Conservation (phyloP, 1,139 yeast genomes). For the Debaryomyces coudertii region DNA sequence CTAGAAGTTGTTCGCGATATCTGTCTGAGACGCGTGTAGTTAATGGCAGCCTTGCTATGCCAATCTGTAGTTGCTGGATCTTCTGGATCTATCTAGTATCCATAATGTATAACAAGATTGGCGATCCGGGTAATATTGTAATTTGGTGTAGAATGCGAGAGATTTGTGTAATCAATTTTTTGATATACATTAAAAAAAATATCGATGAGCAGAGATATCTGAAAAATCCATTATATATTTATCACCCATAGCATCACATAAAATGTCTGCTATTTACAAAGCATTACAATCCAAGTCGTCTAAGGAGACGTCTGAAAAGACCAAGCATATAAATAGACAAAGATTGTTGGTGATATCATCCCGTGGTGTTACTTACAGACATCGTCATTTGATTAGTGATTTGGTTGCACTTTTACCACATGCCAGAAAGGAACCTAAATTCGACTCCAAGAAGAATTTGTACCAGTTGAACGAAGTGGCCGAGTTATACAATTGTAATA, state of each 20-base stretch:
- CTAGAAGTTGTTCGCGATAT: background rate
- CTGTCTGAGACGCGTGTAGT: background rate
- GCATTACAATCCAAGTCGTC: constrained; percentile 60
- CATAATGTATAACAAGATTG: background rate
- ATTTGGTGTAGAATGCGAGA: background rate
- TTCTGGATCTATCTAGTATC: background rate
- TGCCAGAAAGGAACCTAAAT: constrained; percentile 93
- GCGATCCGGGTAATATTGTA: constrained; percentile 16
- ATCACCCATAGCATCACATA: constrained; percentile 3
- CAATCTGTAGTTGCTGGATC: background rate
- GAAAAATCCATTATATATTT: constrained; percentile 13
- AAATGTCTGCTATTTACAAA: constrained; percentile 69
- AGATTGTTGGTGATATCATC: constrained; percentile 87
- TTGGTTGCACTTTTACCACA: constrained; percentile 83
- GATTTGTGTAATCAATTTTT: constrained; percentile 10
- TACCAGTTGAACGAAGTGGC: constrained; percentile 93
- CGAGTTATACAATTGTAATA: constrained; percentile 95
- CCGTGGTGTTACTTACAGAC: constrained; percentile 92
- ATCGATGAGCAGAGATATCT: constrained; percentile 21
- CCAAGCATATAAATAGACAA: constrained; percentile 71
- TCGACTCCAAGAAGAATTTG: constrained; percentile 89
- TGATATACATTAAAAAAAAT: constrained; percentile 9
- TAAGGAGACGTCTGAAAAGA: constrained; percentile 48
- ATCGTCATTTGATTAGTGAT: constrained; percentile 91
- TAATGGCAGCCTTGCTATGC: too few relatives aligned